A percentile compares a stretch with the other conserved stretches of the same genome.
Evolutionary conservation across 257 asterid genomes (phyloP).

Genomic region (Linaria vulgaris): DNA sequence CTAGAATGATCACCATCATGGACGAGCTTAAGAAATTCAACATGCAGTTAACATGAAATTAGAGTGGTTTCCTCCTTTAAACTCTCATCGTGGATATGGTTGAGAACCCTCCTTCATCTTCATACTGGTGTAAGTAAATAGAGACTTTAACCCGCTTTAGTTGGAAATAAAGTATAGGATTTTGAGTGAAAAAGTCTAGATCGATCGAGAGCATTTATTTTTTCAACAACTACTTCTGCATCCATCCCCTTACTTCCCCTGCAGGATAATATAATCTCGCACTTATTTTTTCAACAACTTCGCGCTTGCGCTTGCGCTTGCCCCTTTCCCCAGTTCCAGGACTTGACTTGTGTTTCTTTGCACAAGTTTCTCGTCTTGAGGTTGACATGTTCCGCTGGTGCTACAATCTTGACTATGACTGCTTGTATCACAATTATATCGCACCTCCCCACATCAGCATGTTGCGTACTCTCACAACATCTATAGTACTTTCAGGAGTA

Average conservation of each 20-base stretch:
- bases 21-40: slow-evolving; percentile 85
- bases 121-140: slow-evolving; percentile 11
- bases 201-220: slow-evolving; percentile 70
- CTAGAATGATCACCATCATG: slow-evolving; percentile 67
- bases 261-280: slow-evolving; percentile 58
- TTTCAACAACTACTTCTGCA: slow-evolving; percentile 82
- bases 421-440: slow-evolving; percentile 58
- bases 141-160: slow-evolving; percentile 73
- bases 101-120: no score
- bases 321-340: slow-evolving; percentile 64
- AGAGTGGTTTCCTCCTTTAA: slow-evolving; percentile 15
- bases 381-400: slow-evolving; percentile 62
- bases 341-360: slow-evolving; percentile 56
- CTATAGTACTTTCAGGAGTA: slow-evolving; percentile 43
- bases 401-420: slow-evolving; percentile 66
- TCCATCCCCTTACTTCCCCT: slow-evolving; percentile 90
- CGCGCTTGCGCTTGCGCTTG: slow-evolving; percentile 94
- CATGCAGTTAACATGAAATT: slow-evolving; percentile 46
- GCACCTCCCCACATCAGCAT: slow-evolving; percentile 56
- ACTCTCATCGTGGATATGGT: no score
- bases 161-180: slow-evolving; percentile 75
- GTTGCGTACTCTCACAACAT: slow-evolving; percentile 39
- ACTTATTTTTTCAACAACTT: slow-evolving; percentile 55
- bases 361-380: slow-evolving; percentile 43
- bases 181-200: slow-evolving; percentile 69